Evolutionary conservation across 768 basidiomycete genomes (phyloP).

Genomic region (Ramaria rubella): DNA sequence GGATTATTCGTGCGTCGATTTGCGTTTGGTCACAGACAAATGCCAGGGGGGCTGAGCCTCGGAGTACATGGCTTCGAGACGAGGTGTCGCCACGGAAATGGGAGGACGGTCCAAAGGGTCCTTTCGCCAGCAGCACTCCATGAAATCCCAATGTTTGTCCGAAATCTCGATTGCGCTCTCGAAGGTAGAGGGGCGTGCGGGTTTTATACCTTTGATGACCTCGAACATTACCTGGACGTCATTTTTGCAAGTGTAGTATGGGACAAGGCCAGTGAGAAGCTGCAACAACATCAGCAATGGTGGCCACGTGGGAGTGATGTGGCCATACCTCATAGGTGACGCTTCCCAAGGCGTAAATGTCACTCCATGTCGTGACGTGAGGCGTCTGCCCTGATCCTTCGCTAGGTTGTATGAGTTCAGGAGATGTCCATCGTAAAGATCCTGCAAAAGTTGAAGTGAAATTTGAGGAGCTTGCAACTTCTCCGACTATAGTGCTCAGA

Average conservation of each 20-base stretch:
- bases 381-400: neutral
- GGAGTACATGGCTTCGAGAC: neutral
- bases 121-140: slow-evolving; percentile 3
- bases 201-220: neutral
- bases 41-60: neutral
- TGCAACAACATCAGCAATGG: neutral
- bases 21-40: neutral
- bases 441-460: slow-evolving; percentile 22
- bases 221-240: slow-evolving; percentile 1
- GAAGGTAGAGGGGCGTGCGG: neutral
- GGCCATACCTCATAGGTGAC: neutral
- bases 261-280: neutral
- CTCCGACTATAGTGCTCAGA: slow-evolving; percentile 22
- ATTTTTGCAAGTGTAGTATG: neutral
- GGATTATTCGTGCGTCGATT: neutral
- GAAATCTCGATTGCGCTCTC: neutral
- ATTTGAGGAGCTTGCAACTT: slow-evolving; percentile 15
- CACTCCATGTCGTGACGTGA: neutral
- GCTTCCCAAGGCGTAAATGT: neutral
- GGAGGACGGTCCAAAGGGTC: slow-evolving; percentile 2
- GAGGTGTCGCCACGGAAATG: neutral
- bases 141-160: slow-evolving; percentile 1
- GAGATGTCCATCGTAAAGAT: slow-evolving; percentile 26
- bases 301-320: neutral
- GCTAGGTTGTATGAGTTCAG: slow-evolving; percentile 21